phyloP scores from a whole-genome alignment of 345 rosid species.

The Aegle marmelos region DNA sequence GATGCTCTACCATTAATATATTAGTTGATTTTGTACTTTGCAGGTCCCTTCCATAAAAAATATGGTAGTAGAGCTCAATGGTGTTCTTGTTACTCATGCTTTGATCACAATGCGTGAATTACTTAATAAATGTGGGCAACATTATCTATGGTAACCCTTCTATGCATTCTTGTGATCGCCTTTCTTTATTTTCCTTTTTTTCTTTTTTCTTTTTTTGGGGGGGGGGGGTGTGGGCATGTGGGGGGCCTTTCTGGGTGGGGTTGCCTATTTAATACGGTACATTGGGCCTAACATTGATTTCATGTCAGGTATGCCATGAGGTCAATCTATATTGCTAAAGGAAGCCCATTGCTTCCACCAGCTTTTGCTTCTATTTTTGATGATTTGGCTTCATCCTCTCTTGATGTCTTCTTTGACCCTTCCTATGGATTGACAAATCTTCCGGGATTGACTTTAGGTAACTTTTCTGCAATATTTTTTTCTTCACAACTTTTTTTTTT shows the following conservation, averaged over 20 bases:
- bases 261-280: not conserved
- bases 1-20: not conserved
- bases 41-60: conserved; percentile 83
- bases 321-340: conserved; percentile 88
- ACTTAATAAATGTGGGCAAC: conserved; percentile 69
- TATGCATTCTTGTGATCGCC: not conserved
- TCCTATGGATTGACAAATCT: conserved; percentile 68
- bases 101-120: conserved; percentile 78
- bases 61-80: conserved; percentile 91
- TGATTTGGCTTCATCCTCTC: conserved; percentile 88
- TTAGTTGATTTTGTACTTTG: conserved; percentile 28
- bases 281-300: conserved; percentile 10
- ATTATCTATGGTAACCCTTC: conserved; percentile 78
- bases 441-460: conserved; percentile 85
- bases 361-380: conserved; percentile 84
- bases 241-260: not conserved
- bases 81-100: conserved; percentile 88
- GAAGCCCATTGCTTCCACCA: conserved; percentile 88
- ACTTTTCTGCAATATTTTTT: not conserved
- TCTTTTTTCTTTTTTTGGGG: too few relatives aligned
- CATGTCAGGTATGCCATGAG: conserved; percentile 84
- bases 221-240: rapidly evolving
- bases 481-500: not conserved
- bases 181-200: too few relatives aligned
- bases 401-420: conserved; percentile 94